These are phyloP conservation scores for Stropharia rugosoannulata DNA, from an alignment of 768 basidiomycete genomes.

Conservation along the genomic window DNA sequence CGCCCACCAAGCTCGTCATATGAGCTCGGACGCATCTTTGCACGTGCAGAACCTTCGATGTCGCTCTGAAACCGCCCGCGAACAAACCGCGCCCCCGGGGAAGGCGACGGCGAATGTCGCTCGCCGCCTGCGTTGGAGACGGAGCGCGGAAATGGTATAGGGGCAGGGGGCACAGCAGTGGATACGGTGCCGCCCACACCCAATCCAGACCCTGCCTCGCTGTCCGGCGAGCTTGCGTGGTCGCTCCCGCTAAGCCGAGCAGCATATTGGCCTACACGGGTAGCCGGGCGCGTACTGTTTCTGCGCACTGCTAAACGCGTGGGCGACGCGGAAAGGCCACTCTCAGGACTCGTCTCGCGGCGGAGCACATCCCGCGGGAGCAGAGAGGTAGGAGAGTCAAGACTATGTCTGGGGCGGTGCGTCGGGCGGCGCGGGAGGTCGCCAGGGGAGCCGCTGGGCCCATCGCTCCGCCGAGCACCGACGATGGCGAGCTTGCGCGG, in stretches of 20 bases:
- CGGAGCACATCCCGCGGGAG: constrained; percentile 49
- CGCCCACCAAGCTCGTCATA: constrained; percentile 62
- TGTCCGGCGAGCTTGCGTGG: constrained; percentile 3
- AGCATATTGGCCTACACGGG: neutral
- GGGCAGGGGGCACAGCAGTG: neutral
- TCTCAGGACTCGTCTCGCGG: constrained; percentile 63
- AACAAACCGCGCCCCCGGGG: constrained; percentile 32
- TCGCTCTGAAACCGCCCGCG: constrained; percentile 78
- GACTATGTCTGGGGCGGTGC: constrained; percentile 64
- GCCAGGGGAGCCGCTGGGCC: constrained; percentile 32
- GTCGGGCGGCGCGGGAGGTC: constrained; percentile 56
- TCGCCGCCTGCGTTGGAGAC: constrained; percentile 33
- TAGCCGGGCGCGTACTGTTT: constrained; percentile 43
- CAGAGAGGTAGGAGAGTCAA: constrained; percentile 48
- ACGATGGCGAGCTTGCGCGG: constrained; percentile 60
- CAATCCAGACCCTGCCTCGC: neutral
- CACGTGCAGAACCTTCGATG: constrained; percentile 53
- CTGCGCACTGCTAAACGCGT: constrained; percentile 53
- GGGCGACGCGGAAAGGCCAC: constrained; percentile 31
- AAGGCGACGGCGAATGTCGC: constrained; percentile 22
- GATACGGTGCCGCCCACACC: neutral
- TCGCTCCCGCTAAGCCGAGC: neutral
- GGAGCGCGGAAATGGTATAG: constrained; percentile 66
- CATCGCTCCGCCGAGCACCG: constrained; percentile 41
- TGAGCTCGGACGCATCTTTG: constrained; percentile 61